Base-by-base conservation (phyloP, 208 protist genomes). In the Leishmania martiniquensis region DNA sequence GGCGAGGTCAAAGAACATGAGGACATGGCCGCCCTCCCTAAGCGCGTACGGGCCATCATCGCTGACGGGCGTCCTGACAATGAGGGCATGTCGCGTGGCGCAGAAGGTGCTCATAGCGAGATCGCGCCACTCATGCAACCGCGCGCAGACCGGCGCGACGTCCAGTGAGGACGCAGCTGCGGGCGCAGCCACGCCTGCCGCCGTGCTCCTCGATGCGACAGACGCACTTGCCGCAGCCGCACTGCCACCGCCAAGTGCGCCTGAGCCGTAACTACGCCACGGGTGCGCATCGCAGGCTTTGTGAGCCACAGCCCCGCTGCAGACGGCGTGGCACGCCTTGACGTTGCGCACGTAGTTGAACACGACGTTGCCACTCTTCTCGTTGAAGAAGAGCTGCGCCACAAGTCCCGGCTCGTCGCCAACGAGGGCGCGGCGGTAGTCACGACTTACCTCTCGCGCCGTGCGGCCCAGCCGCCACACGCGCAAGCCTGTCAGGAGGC, bases 361-460 rank as follows among this genome's bases (percentile, higher is more conserved):
- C 15, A 88, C 88, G 25, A 96, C 87, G 79, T 96, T 96, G 68
- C 96, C 96, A 72, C 89, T 89, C 39, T 80, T 76, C 81, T 98
- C 96, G 79, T 95, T 91, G 68, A 97, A 95, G 52, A 94, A 76
- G 42, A 93, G 83, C 67, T 98, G 93, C 37, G 78, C 83, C 25
- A 97, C 72, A 12, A 98, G 80, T 3, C 93, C 90, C 9, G 89
- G 85, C 72, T 98, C 92, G 59, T 93, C 84, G 20, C 89, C 92
- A 45, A 74, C 62, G 4, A 98, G 83, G 15, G 88, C 20, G 59
- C 93, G 89, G 44, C 72, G 72, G 62, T 85, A 92, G 84, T 98
- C 96, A 62, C 96, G 93, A 29, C 71, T 76, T 54, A 98, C 82
- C 78, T 96, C 91, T 13, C 85, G 84, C 22, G 83, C 70, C 9